Conservation (phyloP, 2,329 filamentous ascomycete species). For the Magnaporthiopsis rhizophila region DNA sequence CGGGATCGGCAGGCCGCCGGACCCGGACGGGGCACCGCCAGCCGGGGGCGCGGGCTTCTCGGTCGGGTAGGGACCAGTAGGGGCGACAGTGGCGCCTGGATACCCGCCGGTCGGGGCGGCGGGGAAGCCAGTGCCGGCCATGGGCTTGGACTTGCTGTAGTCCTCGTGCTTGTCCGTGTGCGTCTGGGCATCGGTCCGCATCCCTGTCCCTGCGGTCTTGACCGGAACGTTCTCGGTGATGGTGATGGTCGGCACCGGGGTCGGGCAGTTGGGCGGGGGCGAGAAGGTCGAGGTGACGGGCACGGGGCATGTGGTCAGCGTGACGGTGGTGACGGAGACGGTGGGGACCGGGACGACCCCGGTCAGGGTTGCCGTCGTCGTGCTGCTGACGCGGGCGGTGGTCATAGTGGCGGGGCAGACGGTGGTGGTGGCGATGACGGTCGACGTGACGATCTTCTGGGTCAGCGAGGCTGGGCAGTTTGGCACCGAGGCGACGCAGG, state of each 20-base stretch:
- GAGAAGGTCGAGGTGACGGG: slow-evolving; percentile 17
- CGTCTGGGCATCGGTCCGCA: no score
- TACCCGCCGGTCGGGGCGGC: background rate
- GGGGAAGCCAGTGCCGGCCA: background rate
- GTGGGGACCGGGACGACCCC: slow-evolving; percentile 9
- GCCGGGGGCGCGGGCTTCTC: background rate
- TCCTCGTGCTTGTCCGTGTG: background rate
- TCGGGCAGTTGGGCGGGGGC: slow-evolving; percentile 11
- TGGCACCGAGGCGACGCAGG: slow-evolving; percentile 20
- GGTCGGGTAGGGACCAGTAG: slow-evolving; percentile 3
- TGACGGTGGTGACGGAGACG: slow-evolving; percentile 14
- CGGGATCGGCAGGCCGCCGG: background rate
- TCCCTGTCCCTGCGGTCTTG: background rate
- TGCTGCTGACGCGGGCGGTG: background rate
- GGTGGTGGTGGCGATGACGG: slow-evolving; percentile 17
- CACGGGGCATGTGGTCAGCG: slow-evolving; percentile 14
- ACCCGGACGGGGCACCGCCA: background rate
- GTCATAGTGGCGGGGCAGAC: slow-evolving; percentile 18
- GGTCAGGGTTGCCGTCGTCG: slow-evolving; percentile 6
- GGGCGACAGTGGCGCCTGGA: background rate
- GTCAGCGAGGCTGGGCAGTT: slow-evolving; percentile 22
- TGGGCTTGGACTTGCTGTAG: background rate
- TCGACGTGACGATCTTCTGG: slow-evolving; percentile 18
- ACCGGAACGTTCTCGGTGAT: slow-evolving; percentile 11
- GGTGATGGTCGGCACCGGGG: slow-evolving; percentile 14